Percentiles rank a stretch among this genome's conserved stretches.
Conservation (phyloP, 805 yeast species). For the Huiozyma sinensis region DNA sequence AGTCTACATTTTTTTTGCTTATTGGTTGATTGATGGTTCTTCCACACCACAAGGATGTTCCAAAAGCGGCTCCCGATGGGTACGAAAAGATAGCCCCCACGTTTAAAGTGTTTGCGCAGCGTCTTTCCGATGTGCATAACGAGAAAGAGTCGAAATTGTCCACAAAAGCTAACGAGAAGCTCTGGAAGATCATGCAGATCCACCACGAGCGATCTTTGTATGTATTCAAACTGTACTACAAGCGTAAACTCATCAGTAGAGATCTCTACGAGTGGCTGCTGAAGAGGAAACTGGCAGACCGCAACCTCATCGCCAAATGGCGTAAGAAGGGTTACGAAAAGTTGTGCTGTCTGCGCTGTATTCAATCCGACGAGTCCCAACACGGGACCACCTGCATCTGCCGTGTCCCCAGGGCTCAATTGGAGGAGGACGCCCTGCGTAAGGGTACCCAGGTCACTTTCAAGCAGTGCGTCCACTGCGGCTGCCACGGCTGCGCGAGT, state of each 20-base stretch:
- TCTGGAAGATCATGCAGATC: conserved; percentile 64
- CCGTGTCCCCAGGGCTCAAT: conserved; percentile 61
- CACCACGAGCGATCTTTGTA: conserved; percentile 70
- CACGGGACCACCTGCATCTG: conserved; percentile 72
- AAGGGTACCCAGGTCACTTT: conserved; percentile 22
- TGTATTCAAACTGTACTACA: conserved; percentile 62
- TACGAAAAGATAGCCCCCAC: conserved; percentile 60
- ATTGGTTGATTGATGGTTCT: neutral
- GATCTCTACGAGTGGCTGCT: conserved; percentile 68
- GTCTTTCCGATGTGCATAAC: conserved; percentile 44
- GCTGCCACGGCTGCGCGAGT: conserved; percentile 78
- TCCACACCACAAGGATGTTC: neutral
- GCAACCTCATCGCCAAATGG: conserved; percentile 72
- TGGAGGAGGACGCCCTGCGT: conserved; percentile 27
- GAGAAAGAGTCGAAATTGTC: conserved; percentile 32
- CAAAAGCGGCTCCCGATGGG: conserved; percentile 59
- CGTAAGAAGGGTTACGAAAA: conserved; percentile 77
- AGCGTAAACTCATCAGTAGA: conserved; percentile 52
- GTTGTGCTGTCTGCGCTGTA: conserved; percentile 74
- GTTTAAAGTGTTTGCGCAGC: conserved; percentile 43
- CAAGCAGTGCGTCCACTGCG: conserved; percentile 66
- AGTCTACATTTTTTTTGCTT: neutral
- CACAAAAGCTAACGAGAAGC: conserved; percentile 42
- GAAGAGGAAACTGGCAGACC: conserved; percentile 56
- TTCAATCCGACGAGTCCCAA: conserved; percentile 48